Base-by-base conservation (phyloP, 2,329 filamentous ascomycete species). In the Xylariaceae sp. region DNA sequence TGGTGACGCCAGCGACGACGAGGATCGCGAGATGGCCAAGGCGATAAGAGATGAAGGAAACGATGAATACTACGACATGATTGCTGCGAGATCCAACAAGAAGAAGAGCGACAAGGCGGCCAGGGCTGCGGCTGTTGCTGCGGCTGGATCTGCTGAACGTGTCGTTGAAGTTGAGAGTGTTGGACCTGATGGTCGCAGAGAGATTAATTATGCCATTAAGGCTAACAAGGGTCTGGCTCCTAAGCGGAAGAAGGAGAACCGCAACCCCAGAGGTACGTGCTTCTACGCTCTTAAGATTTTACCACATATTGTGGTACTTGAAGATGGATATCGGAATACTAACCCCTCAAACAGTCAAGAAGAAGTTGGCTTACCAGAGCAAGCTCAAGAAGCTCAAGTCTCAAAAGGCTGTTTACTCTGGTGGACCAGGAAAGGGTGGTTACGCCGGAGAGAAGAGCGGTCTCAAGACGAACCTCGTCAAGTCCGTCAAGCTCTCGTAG, bases 191-290 rank as follows among this genome's bases (percentile, higher is more conserved):
- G 93, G 92, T 61, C 96, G 97, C 78, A 82, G 95, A 61, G 90
- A 91, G 75, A 96, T 99, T 73, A 90, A 86, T 15, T 97, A 97
- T 76, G 84, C 87, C 67, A 99, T 99, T 4, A 85, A 92, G 78
- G 97, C 97, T 85, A 99, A 99, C 77, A 97, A 97, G 82, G 94
- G 94, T 37, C 78, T 99, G 64, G 87, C 90, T 60, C 91, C 92
- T 51, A 88, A 89, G 75, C 82, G 93, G 64, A 95, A 89, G 82
- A 97, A 99, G 85, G 92, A 96, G 68, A 88, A 92, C 60, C 82
- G 93, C 64, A 99, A 99, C 77, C 92, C 94, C 41, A 82, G 94
- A 73, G 93, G 65, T 64, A 60, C 30, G 62, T 55, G 23, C 13
- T 56, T 49, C 53, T 37, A 15, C 11, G 1, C 45, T 17, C 23